A percentile compares a stretch with the other conserved stretches of the same genome.
Conservation (phyloP, 768 basidiomycete species). For the Amanita jacksonii region DNA sequence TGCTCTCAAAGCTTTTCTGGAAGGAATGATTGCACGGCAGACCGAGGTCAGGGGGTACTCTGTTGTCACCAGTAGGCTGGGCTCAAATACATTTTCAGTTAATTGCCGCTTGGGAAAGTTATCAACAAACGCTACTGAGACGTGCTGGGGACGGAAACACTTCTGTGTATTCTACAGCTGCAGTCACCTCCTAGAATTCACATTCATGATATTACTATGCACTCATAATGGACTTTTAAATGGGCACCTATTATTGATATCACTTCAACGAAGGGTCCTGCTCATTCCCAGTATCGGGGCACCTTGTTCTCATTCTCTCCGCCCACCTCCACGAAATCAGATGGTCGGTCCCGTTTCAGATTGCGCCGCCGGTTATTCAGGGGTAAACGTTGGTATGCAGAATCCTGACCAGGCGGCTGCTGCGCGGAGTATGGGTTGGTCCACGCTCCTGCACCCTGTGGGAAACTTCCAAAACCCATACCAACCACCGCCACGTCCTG, state of each 20-base stretch:
- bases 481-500: constrained; percentile 26
- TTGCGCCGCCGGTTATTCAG: constrained; percentile 73
- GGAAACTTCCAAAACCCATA: constrained; percentile 30
- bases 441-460: constrained; percentile 17
- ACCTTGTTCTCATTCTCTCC: constrained; percentile 55
- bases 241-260: no score
- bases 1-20: constrained; percentile 72
- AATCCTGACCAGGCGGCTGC: constrained; percentile 61
- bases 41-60: constrained; percentile 70
- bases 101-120: constrained; percentile 72
- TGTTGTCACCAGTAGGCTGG: no score
- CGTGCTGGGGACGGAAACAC: constrained; percentile 16
- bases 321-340: constrained; percentile 74
- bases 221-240: no score
- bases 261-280: no score
- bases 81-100: constrained; percentile 50
- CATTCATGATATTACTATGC: no score
- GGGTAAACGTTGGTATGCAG: constrained; percentile 80
- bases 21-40: constrained; percentile 81
- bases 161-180: constrained; percentile 10
- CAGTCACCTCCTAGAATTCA: constrained; percentile 3
- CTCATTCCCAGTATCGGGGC: constrained; percentile 71
- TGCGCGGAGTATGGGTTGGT: constrained; percentile 20
- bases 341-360: constrained; percentile 73
- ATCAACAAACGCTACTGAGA: constrained; percentile 58